Evolutionary conservation across 73 alveolate species (phyloP).

Genomic region (Paramecium caudatum): DNA sequence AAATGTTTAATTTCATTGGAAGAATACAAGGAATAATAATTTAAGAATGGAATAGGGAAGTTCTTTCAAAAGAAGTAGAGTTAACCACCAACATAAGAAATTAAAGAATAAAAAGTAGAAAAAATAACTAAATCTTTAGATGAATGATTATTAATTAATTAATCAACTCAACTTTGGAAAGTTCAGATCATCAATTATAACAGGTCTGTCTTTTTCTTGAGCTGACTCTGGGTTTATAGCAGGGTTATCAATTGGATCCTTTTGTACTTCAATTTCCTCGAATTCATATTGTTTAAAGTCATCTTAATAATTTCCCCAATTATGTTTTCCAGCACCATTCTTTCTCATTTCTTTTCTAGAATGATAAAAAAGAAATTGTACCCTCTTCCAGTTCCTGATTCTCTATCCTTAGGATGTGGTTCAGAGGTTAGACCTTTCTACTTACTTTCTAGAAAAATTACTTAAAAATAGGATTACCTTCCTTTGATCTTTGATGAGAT

Average conservation of each 20-base stretch:
- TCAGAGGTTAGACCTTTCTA: constrained; percentile 26
- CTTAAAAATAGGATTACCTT: background rate
- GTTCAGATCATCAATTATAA: constrained; percentile 3
- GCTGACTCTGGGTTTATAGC: too few species aligned
- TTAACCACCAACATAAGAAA: background rate
- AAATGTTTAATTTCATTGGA: constrained; percentile 62
- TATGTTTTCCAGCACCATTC: constrained; percentile 35
- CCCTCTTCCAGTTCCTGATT: constrained; percentile 67
- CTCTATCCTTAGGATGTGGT: constrained; percentile 52
- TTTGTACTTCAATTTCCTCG: background rate
- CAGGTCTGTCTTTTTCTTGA: too few species aligned
- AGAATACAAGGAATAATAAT: constrained; percentile 64
- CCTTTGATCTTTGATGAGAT: constrained; percentile 43
- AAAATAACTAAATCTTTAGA: constrained; percentile 49
- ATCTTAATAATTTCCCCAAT: constrained; percentile 53
- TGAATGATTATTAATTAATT: constrained; percentile 21
- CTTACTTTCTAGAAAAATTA: constrained; percentile 40
- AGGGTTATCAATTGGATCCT: too few species aligned
- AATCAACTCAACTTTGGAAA: constrained; percentile 21
- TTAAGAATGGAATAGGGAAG: constrained; percentile 71
- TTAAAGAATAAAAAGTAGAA: background rate
- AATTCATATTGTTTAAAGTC: constrained; percentile 45
- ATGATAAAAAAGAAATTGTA: background rate
- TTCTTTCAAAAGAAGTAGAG: constrained; percentile 38
- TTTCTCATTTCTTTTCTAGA: constrained; percentile 67